Percentiles rank a stretch among this genome's conserved stretches.
These are phyloP conservation scores for Cardamine chenopodiifolia DNA, from an alignment of 345 rosid species.

Conservation along the genomic window DNA sequence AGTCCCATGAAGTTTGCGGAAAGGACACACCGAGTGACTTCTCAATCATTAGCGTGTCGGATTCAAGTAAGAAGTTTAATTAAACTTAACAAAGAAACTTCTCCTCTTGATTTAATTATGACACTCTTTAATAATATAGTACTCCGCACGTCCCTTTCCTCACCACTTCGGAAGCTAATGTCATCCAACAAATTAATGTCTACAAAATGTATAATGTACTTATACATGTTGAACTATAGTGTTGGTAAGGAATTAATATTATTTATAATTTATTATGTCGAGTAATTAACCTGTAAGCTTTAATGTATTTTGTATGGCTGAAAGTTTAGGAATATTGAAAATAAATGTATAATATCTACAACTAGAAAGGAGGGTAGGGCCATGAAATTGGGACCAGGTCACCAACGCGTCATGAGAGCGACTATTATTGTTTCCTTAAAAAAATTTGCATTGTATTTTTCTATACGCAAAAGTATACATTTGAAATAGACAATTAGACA, in stretches of 20 bases:
- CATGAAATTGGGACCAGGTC: slow-evolving; percentile 44
- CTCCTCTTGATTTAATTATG: slow-evolving; percentile 6
- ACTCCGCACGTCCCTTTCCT: slow-evolving; percentile 11
- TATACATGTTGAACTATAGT: not conserved
- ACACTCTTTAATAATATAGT: not conserved
- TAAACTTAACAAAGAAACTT: slow-evolving; percentile 38
- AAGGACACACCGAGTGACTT: slow-evolving; percentile 42
- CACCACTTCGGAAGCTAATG: slow-evolving; percentile 15
- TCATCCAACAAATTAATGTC: not conserved
- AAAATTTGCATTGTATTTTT: not conserved
- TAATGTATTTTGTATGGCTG: slow-evolving; percentile 11
- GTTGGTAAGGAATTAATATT: slow-evolving; percentile 1
- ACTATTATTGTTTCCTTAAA: slow-evolving; percentile 17
- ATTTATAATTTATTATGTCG: not conserved
- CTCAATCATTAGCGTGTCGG: slow-evolving; percentile 41
- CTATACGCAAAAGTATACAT: not conserved
- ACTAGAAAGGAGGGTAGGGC: slow-evolving; percentile 38
- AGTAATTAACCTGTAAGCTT: not conserved
- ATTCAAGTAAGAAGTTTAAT: slow-evolving; percentile 34
- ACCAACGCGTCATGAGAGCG: slow-evolving; percentile 47
- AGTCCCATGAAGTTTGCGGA: slow-evolving; percentile 45
- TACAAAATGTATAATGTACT: not conserved
- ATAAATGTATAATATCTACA: slow-evolving; percentile 20
- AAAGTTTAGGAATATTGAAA: slow-evolving; percentile 1
- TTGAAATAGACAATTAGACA: slow-evolving; percentile 11